These are phyloP conservation scores for Wickerhamiella brachini DNA, from an alignment of 805 yeast genomes.

Conservation along the genomic window DNA sequence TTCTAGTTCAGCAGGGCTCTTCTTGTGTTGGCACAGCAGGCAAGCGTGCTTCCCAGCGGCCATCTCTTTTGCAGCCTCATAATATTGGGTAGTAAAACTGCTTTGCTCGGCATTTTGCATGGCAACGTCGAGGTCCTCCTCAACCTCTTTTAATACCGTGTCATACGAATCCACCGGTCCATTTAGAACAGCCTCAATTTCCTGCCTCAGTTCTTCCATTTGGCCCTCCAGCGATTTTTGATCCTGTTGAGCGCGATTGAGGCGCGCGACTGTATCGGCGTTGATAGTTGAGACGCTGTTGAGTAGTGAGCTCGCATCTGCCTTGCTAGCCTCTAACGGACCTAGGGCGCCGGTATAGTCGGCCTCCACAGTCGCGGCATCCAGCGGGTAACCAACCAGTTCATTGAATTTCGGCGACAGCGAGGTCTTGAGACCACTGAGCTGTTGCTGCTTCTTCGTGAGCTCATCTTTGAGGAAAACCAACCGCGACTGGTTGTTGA, in stretches of 20 bases:
- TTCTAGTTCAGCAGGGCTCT: constrained; percentile 28
- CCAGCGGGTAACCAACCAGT: not conserved
- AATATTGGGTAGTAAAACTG: constrained; percentile 57
- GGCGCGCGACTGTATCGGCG: not conserved
- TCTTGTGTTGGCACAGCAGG: constrained; percentile 55
- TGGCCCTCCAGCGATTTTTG: not conserved
- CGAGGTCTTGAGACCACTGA: not conserved
- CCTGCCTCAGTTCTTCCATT: not conserved
- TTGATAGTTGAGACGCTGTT: not conserved
- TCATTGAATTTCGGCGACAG: not conserved
- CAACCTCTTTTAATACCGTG: constrained; percentile 23
- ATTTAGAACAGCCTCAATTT: not conserved
- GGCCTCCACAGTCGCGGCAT: not conserved
- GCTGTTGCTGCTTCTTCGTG: not conserved
- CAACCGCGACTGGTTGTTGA: constrained; percentile 7
- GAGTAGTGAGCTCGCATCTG: not conserved
- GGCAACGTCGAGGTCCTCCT: constrained; percentile 46
- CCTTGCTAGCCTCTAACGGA: not conserved
- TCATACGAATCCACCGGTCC: constrained; percentile 17
- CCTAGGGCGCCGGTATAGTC: not conserved
- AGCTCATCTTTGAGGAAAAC: constrained; percentile 9
- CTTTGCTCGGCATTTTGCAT: constrained; percentile 53
- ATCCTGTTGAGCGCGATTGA: constrained; percentile 5
- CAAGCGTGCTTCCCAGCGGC: constrained; percentile 47
- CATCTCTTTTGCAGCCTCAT: constrained; percentile 48